These are phyloP conservation scores for Pachysandra terminalis DNA, from an alignment of 164 flowering plant species.

Conservation along the genomic window DNA sequence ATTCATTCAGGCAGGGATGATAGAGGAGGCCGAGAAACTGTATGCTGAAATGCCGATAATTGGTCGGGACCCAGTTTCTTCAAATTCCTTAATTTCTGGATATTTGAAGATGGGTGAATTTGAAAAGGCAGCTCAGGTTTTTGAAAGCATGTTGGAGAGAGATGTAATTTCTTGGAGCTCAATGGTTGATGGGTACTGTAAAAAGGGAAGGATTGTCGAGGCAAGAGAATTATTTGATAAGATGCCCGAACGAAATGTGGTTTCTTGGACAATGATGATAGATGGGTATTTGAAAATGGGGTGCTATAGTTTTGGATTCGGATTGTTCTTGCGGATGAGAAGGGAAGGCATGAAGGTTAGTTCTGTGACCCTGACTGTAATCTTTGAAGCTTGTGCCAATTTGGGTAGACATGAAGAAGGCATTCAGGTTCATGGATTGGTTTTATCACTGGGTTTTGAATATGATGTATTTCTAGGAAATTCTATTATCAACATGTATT, in stretches of 20 bases:
- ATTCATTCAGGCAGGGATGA: constrained; percentile 27
- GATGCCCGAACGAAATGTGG: constrained; percentile 39
- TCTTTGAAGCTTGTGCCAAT: constrained; percentile 37
- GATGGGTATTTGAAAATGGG: constrained; percentile 35
- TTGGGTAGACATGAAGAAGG: constrained; percentile 26
- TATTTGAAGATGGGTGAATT: constrained; percentile 33
- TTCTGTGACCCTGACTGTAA: constrained; percentile 30
- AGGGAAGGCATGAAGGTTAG: constrained; percentile 25
- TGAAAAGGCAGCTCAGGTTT: constrained; percentile 28
- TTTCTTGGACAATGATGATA: constrained; percentile 49
- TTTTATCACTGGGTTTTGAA: constrained; percentile 33
- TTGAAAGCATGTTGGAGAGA: constrained; percentile 31
- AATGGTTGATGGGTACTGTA: constrained; percentile 42
- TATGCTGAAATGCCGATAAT: constrained; percentile 20
- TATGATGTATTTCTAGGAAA: constrained; percentile 38
- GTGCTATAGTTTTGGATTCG: constrained; percentile 30
- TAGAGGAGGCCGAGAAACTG: constrained; percentile 32
- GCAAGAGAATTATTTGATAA: constrained; percentile 35
- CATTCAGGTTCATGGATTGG: constrained; percentile 41
- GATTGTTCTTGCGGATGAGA: constrained; percentile 36
- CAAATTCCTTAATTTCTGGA: constrained; percentile 36
- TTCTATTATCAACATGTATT: constrained; percentile 43
- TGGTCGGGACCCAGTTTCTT: constrained; percentile 33
- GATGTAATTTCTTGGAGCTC: constrained; percentile 50
- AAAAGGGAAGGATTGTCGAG: constrained; percentile 27